Percentiles rank a stretch among this genome's conserved stretches.
Conservation (phyloP, 23 red algal species). For the Chondrus crispus region DNA sequence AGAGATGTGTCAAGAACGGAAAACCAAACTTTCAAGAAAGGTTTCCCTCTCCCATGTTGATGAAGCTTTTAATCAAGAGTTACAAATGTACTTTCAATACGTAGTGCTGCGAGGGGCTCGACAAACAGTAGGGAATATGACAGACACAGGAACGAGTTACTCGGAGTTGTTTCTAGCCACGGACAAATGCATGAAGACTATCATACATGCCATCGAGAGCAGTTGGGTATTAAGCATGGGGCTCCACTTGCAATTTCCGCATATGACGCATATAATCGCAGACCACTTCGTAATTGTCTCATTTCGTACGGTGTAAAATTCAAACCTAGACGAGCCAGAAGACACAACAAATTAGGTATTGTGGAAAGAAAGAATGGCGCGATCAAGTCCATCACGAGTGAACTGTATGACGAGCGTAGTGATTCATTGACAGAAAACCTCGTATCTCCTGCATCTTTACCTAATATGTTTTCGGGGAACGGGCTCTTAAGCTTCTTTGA, state of each 20-base stretch:
- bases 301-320: not conserved
- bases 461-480: not conserved
- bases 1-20: not conserved
- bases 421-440: not conserved
- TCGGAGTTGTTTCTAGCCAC: not conserved
- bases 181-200: not conserved
- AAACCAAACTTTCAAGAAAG: not conserved
- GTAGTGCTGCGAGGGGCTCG: not conserved
- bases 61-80: conserved; percentile 5
- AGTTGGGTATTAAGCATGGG: conserved; percentile 17
- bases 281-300: not conserved
- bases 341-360: not conserved
- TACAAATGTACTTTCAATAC: conserved; percentile 6
- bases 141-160: conserved; percentile 9
- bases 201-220: not conserved
- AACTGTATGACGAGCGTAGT: not conserved
- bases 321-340: not conserved
- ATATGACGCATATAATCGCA: not conserved
- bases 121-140: not conserved
- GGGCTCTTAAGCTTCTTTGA: not conserved
- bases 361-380: not conserved
- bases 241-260: not conserved
- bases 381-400: not conserved
- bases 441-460: not conserved
- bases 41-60: conserved; percentile 9